These are phyloP conservation scores for Cladophialophora psammophila DNA, from an alignment of 2,329 filamentous ascomycete genomes.

Conservation along the genomic window DNA sequence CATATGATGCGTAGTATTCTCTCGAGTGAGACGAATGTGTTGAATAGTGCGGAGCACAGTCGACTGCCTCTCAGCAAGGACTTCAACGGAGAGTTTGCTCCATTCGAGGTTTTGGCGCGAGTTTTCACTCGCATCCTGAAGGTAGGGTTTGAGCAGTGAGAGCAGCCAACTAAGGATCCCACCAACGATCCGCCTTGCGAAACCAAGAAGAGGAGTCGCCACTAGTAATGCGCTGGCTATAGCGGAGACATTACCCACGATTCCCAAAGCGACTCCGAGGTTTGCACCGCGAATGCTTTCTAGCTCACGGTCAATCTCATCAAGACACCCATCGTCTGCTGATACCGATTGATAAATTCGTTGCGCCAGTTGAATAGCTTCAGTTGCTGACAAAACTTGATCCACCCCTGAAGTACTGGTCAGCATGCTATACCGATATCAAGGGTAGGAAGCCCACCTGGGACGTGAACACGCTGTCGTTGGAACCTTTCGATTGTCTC, in stretches of 20 bases:
- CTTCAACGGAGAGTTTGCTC: background rate
- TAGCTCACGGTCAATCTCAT: background rate
- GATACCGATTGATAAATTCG: background rate
- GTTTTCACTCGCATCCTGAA: background rate
- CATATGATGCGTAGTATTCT: background rate
- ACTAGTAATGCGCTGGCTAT: background rate
- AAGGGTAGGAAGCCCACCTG: background rate
- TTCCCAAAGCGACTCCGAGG: background rate
- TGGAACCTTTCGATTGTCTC: background rate
- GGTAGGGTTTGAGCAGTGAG: background rate
- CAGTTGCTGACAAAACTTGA: background rate
- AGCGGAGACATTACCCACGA: background rate
- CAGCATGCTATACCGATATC: background rate
- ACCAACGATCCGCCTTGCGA: no score
- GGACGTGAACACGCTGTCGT: background rate
- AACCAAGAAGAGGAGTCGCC: no score
- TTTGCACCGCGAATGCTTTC: background rate
- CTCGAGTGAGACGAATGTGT: background rate
- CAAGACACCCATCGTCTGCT: background rate
- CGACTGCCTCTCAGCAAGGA: background rate
- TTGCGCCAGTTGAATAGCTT: background rate
- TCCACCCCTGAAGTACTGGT: background rate
- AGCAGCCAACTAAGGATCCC: no score
- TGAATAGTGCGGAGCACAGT: background rate
- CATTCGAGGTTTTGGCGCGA: background rate